A percentile compares a stretch with the other conserved stretches of the same genome.
Conservation (phyloP, 2,329 filamentous ascomycete genomes). For the Trichoderma koningii region DNA sequence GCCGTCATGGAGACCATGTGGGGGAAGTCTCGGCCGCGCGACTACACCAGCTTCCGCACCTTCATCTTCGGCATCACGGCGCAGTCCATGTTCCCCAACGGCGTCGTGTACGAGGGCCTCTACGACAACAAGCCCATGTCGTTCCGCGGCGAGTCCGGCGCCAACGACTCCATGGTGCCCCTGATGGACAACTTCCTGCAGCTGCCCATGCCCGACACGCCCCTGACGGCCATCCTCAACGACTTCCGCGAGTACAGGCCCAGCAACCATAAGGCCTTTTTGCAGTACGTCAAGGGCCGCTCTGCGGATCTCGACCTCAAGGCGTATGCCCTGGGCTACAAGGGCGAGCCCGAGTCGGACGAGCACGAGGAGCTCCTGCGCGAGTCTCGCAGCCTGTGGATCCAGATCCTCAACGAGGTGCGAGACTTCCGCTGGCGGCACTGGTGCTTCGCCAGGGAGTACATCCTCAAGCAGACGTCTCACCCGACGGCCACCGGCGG, state of each 20-base stretch:
- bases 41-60: constrained; percentile 88
- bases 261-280: constrained; percentile 83
- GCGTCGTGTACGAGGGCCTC: constrained; percentile 85
- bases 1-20: constrained; percentile 88
- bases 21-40: constrained; percentile 77
- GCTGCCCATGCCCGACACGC: constrained; percentile 84
- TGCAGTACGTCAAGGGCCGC: constrained; percentile 66
- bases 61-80: constrained; percentile 97
- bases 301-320: constrained; percentile 56
- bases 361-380: constrained; percentile 49
- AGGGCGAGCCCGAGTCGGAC: constrained; percentile 30
- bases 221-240: constrained; percentile 80
- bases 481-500: constrained; percentile 81
- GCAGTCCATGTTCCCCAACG: constrained; percentile 91
- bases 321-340: constrained; percentile 55
- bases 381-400: constrained; percentile 61
- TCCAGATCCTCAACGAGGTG: constrained; percentile 70
- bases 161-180: constrained; percentile 93
- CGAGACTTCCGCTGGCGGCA: constrained; percentile 81
- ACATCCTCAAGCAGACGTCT: constrained; percentile 75
- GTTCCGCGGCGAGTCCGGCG: constrained; percentile 90
- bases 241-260: constrained; percentile 91
- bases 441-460: constrained; percentile 84
- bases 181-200: constrained; percentile 85
- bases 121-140: constrained; percentile 68